A percentile compares a stretch with the other conserved stretches of the same genome.
Conservation (phyloP, 768 basidiomycete species). For the Postia placenta region DNA sequence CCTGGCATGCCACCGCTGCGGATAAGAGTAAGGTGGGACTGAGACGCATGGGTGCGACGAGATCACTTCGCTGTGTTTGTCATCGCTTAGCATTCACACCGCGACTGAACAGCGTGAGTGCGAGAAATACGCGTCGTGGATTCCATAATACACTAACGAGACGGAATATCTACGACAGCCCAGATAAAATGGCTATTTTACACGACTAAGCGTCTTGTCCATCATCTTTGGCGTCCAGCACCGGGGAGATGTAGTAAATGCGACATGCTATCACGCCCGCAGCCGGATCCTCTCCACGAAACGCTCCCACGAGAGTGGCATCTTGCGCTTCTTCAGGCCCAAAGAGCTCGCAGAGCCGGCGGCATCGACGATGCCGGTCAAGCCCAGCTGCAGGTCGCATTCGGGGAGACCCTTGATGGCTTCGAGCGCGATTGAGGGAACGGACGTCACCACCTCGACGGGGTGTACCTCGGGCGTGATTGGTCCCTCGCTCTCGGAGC, state of each 20-base stretch:
- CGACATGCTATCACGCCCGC: neutral
- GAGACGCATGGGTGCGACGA: too few relatives aligned
- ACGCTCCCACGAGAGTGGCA: constrained; percentile 4
- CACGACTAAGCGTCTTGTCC: too few relatives aligned
- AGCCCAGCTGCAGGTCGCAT: neutral
- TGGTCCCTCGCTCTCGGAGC: constrained; percentile 14
- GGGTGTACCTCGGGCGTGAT: constrained; percentile 14
- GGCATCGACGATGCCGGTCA: neutral
- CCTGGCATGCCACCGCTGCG: too few relatives aligned
- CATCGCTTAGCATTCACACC: too few relatives aligned
- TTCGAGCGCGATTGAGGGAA: constrained; percentile 14
- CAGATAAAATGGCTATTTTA: too few relatives aligned
- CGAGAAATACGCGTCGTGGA: too few relatives aligned
- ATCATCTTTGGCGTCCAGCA: constrained; percentile 1
- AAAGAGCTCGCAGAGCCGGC: neutral
- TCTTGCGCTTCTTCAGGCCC: constrained; percentile 3
- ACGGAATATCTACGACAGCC: too few relatives aligned
- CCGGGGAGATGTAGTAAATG: too few relatives aligned
- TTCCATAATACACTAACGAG: too few relatives aligned
- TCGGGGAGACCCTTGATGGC: neutral
- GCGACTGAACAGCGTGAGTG: too few relatives aligned
- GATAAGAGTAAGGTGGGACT: too few relatives aligned
- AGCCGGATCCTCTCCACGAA: constrained; percentile 8
- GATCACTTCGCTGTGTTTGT: too few relatives aligned
- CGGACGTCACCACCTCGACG: neutral